Percentiles rank a stretch among this genome's conserved stretches.
Conservation (phyloP, 2,329 filamentous ascomycete genomes). For the Colletotrichum scovillei region DNA sequence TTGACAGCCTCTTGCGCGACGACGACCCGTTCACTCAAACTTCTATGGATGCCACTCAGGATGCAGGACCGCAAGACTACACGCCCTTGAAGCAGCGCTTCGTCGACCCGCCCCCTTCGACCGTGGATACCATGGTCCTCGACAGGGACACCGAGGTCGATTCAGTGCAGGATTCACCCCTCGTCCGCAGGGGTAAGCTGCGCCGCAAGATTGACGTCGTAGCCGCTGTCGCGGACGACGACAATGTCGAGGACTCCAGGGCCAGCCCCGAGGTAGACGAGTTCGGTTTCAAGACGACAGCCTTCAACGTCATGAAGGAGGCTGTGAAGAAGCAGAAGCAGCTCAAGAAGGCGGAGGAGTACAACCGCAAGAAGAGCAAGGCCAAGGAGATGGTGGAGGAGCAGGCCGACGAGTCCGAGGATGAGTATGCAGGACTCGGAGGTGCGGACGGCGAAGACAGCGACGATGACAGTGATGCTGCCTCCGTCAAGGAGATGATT, state of each 20-base stretch:
- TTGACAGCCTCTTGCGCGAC: conserved; percentile 66
- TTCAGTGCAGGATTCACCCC: conserved; percentile 70
- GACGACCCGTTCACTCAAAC: conserved; percentile 64
- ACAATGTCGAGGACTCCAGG: conserved; percentile 46
- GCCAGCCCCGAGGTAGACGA: conserved; percentile 44
- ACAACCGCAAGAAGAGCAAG: conserved; percentile 87
- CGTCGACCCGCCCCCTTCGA: conserved; percentile 72
- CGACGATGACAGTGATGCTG: conserved; percentile 78
- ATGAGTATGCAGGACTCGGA: conserved; percentile 95
- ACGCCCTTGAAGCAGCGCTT: conserved; percentile 79
- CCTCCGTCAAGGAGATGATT: conserved; percentile 85
- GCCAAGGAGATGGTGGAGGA: conserved; percentile 91
- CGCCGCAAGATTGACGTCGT: conserved; percentile 54
- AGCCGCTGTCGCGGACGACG: conserved; percentile 53
- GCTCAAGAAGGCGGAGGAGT: conserved; percentile 63
- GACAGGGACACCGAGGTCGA: conserved; percentile 49
- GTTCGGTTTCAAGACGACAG: conserved; percentile 55
- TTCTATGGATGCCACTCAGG: conserved; percentile 83
- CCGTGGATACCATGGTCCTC: conserved; percentile 75
- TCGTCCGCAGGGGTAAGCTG: conserved; percentile 69
- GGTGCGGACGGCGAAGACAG: conserved; percentile 89
- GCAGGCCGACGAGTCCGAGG: conserved; percentile 96
- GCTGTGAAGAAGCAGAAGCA: conserved; percentile 68
- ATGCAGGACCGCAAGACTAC: conserved; percentile 78
- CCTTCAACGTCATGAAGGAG: conserved; percentile 79